phyloP scores from a whole-genome alignment of 2,329 filamentous ascomycete genomes.

The Paecilomyces variotii region DNA sequence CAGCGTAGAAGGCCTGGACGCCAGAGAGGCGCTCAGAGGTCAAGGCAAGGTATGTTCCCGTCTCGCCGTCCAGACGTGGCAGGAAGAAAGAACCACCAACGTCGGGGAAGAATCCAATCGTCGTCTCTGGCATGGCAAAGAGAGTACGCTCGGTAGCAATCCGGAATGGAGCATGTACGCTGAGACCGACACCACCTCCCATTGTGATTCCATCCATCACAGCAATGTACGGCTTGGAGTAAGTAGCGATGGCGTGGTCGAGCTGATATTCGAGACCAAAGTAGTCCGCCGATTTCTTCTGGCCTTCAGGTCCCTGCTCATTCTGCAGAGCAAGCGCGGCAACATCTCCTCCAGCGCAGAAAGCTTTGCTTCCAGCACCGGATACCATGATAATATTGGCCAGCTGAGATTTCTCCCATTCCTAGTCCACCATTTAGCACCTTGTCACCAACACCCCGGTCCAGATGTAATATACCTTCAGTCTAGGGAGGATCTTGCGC shows the following conservation, averaged over 20 bases:
- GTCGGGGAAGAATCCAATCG: conserved; percentile 97
- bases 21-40: conserved; percentile 79
- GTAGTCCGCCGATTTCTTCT: conserved; percentile 70
- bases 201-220: conserved; percentile 98
- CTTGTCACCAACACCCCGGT: conserved; percentile 4
- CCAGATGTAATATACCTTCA: conserved; percentile 44
- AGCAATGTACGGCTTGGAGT: conserved; percentile 83
- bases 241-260: conserved; percentile 90
- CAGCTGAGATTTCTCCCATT: conserved; percentile 93
- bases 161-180: conserved; percentile 88
- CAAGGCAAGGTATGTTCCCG: conserved; percentile 88
- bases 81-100: conserved; percentile 96
- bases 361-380: conserved; percentile 72
- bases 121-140: conserved; percentile 98
- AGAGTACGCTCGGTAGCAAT: conserved; percentile 93
- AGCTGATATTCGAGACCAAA: conserved; percentile 94
- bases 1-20: conserved; percentile 79
- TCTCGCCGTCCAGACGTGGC: conserved; percentile 72
- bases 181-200: conserved; percentile 92
- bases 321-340: conserved; percentile 69
- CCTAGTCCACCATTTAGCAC: conserved; percentile 32
- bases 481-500: conserved; percentile 79
- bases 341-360: conserved; percentile 93
- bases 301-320: conserved; percentile 57
- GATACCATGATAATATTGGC: conserved; percentile 91